Conservation (phyloP, 768 basidiomycete species). For the Suillus clintonianus region DNA sequence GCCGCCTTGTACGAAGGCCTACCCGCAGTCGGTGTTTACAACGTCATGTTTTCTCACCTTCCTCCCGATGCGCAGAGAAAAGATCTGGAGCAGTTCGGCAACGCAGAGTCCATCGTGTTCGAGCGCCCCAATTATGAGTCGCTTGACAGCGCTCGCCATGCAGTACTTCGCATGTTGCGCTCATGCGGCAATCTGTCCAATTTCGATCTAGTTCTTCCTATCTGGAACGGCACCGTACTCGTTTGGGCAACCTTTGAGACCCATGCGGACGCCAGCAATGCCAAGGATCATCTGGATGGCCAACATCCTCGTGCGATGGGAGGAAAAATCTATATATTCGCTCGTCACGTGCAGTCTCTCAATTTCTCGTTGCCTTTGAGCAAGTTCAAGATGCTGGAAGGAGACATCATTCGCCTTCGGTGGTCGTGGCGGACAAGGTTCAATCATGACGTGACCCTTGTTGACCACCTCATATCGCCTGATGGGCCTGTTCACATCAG, state of each 20-base stretch:
- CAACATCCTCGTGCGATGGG: constrained; percentile 49
- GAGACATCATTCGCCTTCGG: constrained; percentile 50
- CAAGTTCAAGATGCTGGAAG: constrained; percentile 40
- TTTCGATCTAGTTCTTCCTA: constrained; percentile 55
- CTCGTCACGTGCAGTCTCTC: constrained; percentile 56
- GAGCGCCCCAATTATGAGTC: constrained; percentile 48
- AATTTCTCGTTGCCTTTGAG: constrained; percentile 42
- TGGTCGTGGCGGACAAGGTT: constrained; percentile 34
- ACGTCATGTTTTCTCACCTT: constrained; percentile 59
- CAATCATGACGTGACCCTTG: constrained; percentile 31
- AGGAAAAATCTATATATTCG: constrained; percentile 43
- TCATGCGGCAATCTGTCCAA: constrained; percentile 37
- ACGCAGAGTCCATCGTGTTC: constrained; percentile 52
- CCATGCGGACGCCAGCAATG: constrained; percentile 51
- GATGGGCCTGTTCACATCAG: constrained; percentile 39
- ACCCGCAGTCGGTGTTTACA: constrained; percentile 59
- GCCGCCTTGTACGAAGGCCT: constrained; percentile 57
- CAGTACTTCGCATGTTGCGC: constrained; percentile 40
- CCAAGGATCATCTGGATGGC: constrained; percentile 48
- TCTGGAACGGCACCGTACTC: constrained; percentile 47
- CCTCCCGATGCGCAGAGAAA: constrained; percentile 46
- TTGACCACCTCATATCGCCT: background rate
- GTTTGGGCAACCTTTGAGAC: constrained; percentile 60
- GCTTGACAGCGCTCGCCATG: constrained; percentile 35
- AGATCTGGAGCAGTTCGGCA: constrained; percentile 47